Evolutionary conservation across 73 alveolate species (phyloP).

Genomic region (Paramecium primaurelia): DNA sequence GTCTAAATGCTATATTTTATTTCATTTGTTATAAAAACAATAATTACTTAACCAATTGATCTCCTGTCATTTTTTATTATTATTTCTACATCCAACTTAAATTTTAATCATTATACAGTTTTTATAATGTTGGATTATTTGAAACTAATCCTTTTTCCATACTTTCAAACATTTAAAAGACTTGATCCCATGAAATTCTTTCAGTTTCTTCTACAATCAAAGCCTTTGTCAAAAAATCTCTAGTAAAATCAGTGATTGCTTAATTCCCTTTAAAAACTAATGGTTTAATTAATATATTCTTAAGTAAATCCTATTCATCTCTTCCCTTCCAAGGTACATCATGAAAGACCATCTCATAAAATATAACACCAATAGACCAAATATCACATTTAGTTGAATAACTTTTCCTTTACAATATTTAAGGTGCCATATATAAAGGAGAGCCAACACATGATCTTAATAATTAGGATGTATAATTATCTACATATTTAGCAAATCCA

Average conservation of each 20-base stretch:
- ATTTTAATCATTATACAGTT: constrained; percentile 18
- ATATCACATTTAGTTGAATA: constrained; percentile 69
- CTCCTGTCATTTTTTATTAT: not conserved
- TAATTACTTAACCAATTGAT: not conserved
- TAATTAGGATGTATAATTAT: constrained; percentile 33
- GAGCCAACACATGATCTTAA: constrained; percentile 76
- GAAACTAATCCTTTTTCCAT: not conserved
- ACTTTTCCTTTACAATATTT: constrained; percentile 68
- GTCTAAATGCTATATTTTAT: not conserved
- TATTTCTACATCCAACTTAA: constrained; percentile 19
- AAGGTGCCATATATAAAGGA: constrained; percentile 81
- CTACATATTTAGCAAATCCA: constrained; percentile 62
- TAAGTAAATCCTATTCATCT: constrained; percentile 53
- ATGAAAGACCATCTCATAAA: constrained; percentile 71
- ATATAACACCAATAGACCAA: constrained; percentile 81
- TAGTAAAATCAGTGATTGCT: not conserved
- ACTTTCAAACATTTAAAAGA: constrained; percentile 32
- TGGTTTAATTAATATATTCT: constrained; percentile 47
- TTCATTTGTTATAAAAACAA: not conserved
- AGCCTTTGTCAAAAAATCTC: constrained; percentile 42
- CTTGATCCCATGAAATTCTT: constrained; percentile 57
- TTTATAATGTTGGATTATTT: not conserved
- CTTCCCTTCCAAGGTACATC: constrained; percentile 74
- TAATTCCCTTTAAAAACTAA: constrained; percentile 37
- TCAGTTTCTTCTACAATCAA: constrained; percentile 49